Conservation (phyloP, 2,329 filamentous ascomycete genomes). For the Sclerotinia subarctica region DNA sequence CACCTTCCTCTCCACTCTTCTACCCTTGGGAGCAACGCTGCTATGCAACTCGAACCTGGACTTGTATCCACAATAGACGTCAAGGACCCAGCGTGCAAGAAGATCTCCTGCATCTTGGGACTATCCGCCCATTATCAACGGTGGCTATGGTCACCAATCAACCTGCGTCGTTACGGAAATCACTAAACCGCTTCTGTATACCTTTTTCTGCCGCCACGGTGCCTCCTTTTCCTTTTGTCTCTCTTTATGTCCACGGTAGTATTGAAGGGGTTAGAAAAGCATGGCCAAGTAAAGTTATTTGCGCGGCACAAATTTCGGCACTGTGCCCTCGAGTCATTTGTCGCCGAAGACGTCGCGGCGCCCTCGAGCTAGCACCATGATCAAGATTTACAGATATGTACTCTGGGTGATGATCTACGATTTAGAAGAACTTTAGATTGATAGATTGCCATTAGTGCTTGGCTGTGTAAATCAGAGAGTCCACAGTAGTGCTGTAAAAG, state of each 20-base stretch:
- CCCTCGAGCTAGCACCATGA: background rate
- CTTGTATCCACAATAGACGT: background rate
- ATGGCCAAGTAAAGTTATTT: background rate
- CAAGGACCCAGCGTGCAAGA: slow-evolving; percentile 2
- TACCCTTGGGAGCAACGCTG: background rate
- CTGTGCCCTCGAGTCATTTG: background rate
- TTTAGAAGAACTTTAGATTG: background rate
- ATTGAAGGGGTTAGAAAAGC: background rate
- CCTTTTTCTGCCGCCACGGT: background rate
- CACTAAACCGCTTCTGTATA: background rate
- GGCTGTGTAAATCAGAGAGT: background rate
- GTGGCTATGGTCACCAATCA: slow-evolving; percentile 11
- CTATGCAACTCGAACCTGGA: background rate
- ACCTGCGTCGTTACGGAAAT: background rate
- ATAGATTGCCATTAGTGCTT: background rate
- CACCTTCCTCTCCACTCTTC: slow-evolving; percentile 1
- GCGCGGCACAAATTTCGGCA: background rate
- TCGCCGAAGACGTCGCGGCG: background rate
- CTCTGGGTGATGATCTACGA: slow-evolving; percentile 5
- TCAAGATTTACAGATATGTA: background rate
- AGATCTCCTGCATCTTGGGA: slow-evolving; percentile 12
- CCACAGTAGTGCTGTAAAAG: slow-evolving; percentile 3
- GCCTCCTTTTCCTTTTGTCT: background rate
- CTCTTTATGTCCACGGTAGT: background rate
- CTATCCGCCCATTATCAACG: background rate